Evolutionary conservation across 257 asterid genomes (phyloP).

Genomic region (Rubia yunnanensis): DNA sequence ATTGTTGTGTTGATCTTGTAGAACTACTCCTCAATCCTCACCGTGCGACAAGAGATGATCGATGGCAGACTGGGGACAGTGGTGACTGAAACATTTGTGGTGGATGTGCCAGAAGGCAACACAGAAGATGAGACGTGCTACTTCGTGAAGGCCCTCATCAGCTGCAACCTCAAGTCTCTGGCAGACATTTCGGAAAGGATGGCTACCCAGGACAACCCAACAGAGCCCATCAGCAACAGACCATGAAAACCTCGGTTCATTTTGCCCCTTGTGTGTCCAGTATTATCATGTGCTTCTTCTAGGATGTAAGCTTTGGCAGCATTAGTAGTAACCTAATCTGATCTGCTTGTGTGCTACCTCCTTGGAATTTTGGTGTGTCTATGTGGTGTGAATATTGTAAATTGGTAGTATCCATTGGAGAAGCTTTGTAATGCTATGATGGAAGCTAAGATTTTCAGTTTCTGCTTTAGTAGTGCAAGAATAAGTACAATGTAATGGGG

Average conservation of each 20-base stretch:
- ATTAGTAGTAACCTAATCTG: background rate
- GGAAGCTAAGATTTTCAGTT: background rate
- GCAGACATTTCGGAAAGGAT: slow-evolving; percentile 76
- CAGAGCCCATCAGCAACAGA: slow-evolving; percentile 11
- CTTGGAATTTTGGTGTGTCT: background rate
- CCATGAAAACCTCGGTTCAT: background rate
- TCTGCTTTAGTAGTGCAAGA: background rate
- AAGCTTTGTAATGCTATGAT: background rate
- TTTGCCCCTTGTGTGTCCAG: background rate
- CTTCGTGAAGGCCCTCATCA: slow-evolving; percentile 72
- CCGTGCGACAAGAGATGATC: slow-evolving; percentile 56
- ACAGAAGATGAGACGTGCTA: slow-evolving; percentile 75
- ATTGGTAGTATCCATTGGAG: background rate
- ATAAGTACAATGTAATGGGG: background rate
- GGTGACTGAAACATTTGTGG: slow-evolving; percentile 67
- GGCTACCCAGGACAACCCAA: slow-evolving; percentile 35
- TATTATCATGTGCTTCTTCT: slow-evolving; percentile 1
- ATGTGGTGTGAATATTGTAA: slow-evolving; percentile 10
- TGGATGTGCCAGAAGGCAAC: slow-evolving; percentile 80
- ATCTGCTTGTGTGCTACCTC: background rate
- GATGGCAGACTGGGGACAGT: slow-evolving; percentile 55
- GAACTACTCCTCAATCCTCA: slow-evolving; percentile 73
- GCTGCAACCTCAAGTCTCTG: slow-evolving; percentile 73
- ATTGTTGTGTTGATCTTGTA: slow-evolving; percentile 22
- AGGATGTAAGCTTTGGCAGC: background rate